A percentile compares a stretch with the other conserved stretches of the same genome.
Evolutionary conservation across 2,329 filamentous ascomycete genomes (phyloP).

Genomic region (Alternaria arborescens): DNA sequence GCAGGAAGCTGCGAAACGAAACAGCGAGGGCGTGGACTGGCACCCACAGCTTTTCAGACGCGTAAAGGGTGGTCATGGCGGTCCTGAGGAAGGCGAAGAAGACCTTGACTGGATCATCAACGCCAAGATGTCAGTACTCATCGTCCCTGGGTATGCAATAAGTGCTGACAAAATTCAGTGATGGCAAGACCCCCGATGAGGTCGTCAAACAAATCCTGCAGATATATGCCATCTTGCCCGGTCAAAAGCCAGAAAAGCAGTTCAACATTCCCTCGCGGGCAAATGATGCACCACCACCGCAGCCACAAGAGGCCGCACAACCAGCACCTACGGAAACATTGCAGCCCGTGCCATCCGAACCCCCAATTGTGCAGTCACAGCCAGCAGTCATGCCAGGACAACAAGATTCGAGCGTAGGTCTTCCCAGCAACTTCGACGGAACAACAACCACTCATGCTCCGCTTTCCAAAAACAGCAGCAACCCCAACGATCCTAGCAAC

Average conservation of each 20-base stretch:
- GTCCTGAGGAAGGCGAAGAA: constrained; percentile 81
- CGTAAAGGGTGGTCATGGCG: constrained; percentile 74
- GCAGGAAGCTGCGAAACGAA: constrained; percentile 82
- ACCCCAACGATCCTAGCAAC: constrained; percentile 13
- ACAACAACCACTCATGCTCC: constrained; percentile 48
- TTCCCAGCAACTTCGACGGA: constrained; percentile 63
- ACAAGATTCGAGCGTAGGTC: constrained; percentile 57
- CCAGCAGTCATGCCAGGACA: constrained; percentile 15
- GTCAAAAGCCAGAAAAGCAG: constrained; percentile 68
- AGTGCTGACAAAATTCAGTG: constrained; percentile 44
- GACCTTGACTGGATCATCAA: constrained; percentile 96
- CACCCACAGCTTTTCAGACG: constrained; percentile 82
- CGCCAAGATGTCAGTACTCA: constrained; percentile 73
- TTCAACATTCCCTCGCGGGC: constrained; percentile 66
- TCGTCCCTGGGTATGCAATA: not conserved
- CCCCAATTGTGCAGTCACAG: constrained; percentile 11
- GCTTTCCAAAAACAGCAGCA: constrained; percentile 14
- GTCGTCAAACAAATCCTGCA: constrained; percentile 83
- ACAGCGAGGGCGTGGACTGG: constrained; percentile 85
- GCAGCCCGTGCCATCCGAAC: constrained; percentile 12
- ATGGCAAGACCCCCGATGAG: constrained; percentile 71
- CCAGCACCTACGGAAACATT: constrained; percentile 7
- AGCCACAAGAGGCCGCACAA: constrained; percentile 17
- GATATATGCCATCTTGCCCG: constrained; percentile 84
- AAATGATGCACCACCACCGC: constrained; percentile 29